A percentile compares a stretch with the other conserved stretches of the same genome.
Evolutionary conservation across 2,329 filamentous ascomycete species (phyloP).

Genomic region (Aspergillus awamori): DNA sequence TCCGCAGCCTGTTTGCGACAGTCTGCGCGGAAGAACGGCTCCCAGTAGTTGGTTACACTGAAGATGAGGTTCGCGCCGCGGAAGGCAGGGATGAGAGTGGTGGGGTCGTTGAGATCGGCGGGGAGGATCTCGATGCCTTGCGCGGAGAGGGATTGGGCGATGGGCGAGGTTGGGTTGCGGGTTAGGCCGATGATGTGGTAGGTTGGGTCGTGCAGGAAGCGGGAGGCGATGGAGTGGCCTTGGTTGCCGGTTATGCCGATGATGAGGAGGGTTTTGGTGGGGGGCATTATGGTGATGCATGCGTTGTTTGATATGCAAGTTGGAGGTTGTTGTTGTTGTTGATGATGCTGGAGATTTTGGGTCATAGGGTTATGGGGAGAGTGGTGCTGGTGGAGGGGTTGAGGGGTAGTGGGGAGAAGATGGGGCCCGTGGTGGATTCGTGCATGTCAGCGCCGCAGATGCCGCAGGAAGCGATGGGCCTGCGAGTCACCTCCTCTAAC

Average conservation of each 20-base stretch:
- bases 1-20: slow-evolving; percentile 44
- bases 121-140: slow-evolving; percentile 34
- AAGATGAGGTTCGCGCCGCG: slow-evolving; percentile 55
- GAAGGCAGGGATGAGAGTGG: slow-evolving; percentile 28
- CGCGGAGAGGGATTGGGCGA: slow-evolving; percentile 22
- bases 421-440: not conserved
- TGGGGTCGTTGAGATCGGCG: slow-evolving; percentile 30
- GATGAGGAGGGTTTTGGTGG: slow-evolving; percentile 18
- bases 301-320: no score
- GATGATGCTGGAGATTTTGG: no score
- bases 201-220: slow-evolving; percentile 27
- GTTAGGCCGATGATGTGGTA: slow-evolving; percentile 36
- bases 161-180: slow-evolving; percentile 27
- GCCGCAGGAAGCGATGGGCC: no score
- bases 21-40: slow-evolving; percentile 52
- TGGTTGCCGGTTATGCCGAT: slow-evolving; percentile 28
- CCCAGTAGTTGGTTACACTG: slow-evolving; percentile 59
- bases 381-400: no score
- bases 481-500: no score
- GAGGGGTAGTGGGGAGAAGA: not conserved
- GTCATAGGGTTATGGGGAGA: no score
- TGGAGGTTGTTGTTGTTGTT: no score
- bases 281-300: slow-evolving; percentile 1
- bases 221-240: slow-evolving; percentile 27
- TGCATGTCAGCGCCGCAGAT: no score